A percentile compares a stretch with the other conserved stretches of the same genome.
These are phyloP conservation scores for Acacia concinna DNA, from an alignment of 331 rosid genomes.

Conservation along the genomic window DNA sequence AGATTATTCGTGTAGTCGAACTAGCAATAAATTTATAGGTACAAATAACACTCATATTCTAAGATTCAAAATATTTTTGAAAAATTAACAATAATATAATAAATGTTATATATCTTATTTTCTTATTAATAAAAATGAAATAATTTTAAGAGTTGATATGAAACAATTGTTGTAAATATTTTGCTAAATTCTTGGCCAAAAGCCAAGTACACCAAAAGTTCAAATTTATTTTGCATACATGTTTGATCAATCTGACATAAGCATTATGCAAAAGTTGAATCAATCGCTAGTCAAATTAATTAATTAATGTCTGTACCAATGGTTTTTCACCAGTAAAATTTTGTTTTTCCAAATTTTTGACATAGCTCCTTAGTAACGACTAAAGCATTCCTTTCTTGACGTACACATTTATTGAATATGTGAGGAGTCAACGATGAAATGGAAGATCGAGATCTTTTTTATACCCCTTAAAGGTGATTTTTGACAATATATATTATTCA, in stretches of 20 bases:
- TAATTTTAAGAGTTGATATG: not conserved
- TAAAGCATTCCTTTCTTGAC: conserved; percentile 13
- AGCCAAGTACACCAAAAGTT: not conserved
- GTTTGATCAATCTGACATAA: not conserved
- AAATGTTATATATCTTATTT: not conserved
- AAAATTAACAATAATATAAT: not conserved
- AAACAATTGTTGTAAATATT: not conserved
- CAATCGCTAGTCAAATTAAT: not conserved
- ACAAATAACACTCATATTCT: not conserved
- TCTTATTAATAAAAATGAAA: not conserved
- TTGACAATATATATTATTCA: not conserved
- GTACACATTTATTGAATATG: conserved; percentile 16
- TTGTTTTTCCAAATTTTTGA: not conserved
- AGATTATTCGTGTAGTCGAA: too few species aligned
- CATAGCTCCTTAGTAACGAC: not conserved
- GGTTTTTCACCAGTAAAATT: conserved; percentile 11
- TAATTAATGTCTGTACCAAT: conserved; percentile 2
- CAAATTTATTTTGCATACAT: not conserved
- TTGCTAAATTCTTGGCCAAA: not conserved
- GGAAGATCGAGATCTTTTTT: not conserved
- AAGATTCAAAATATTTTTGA: not conserved
- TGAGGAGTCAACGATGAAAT: conserved; percentile 28
- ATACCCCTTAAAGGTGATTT: not conserved
- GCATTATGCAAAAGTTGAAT: conserved; percentile 23
- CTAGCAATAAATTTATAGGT: not conserved